These are phyloP conservation scores for Colletotrichum tropicicola DNA, from an alignment of 2,329 filamentous ascomycete species.

Conservation along the genomic window DNA sequence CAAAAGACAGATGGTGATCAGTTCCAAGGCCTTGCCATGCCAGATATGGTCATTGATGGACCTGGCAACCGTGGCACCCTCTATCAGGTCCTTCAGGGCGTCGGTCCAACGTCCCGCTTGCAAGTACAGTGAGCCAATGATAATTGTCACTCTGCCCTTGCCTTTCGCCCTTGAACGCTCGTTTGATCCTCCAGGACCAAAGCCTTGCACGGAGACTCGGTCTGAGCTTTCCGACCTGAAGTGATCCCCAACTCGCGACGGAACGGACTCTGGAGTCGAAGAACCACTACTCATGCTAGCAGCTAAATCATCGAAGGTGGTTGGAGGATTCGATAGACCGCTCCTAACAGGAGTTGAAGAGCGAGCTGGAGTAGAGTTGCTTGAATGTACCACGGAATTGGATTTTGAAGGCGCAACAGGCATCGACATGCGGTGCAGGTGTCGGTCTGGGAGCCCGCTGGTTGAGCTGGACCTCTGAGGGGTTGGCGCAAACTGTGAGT, in stretches of 20 bases:
- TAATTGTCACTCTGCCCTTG: conserved; percentile 79
- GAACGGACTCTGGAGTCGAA: conserved; percentile 52
- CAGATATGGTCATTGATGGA: conserved; percentile 92
- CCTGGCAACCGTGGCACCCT: conserved; percentile 80
- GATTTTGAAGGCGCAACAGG: conserved; percentile 68
- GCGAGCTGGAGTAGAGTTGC: conserved; percentile 55
- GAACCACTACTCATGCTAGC: conserved; percentile 44
- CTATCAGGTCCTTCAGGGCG: conserved; percentile 83
- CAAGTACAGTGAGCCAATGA: conserved; percentile 86
- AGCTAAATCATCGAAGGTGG: conserved; percentile 57
- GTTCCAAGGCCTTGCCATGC: conserved; percentile 94
- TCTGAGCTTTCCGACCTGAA: conserved; percentile 62
- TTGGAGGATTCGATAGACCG: conserved; percentile 56
- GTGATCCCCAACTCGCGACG: conserved; percentile 48
- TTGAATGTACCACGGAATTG: conserved; percentile 51
- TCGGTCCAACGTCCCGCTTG: conserved; percentile 91
- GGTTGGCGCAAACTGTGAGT: conserved; percentile 62
- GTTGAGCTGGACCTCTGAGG: conserved; percentile 63
- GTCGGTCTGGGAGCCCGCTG: conserved; percentile 63
- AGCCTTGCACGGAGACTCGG: conserved; percentile 73
- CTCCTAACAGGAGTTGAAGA: conserved; percentile 62
- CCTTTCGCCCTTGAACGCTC: conserved; percentile 84
- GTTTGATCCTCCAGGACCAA: conserved; percentile 75
- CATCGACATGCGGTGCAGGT: conserved; percentile 82
- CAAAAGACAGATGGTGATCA: conserved; percentile 83